Base-by-base conservation (phyloP, 2,329 filamentous ascomycete species). In the Scytalidium sp. region DNA sequence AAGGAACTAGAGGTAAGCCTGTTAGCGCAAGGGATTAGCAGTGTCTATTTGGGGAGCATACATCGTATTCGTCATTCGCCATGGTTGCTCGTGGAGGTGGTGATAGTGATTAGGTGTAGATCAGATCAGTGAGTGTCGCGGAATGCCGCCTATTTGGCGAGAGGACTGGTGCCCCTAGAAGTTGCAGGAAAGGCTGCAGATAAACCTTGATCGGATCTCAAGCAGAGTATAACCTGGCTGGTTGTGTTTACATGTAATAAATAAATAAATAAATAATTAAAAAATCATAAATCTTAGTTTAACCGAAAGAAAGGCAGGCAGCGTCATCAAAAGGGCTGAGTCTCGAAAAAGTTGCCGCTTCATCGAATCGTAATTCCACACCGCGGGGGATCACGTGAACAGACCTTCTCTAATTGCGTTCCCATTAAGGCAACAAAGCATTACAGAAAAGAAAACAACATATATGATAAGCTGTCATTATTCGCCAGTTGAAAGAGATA, bases 11-110 rank as follows among this genome's bases (percentile, higher is more conserved):
- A 52, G 56, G 60, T 71, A 58, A 72, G 66, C 63, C 65, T 46
- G 60, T 62, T 54, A 64, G 60, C 54, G 63, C 55, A 58, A 49
- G 57, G 56, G 56, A 53, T 51, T 48, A 50, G 52, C 50, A 46
- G 54, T 50, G 58, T 57, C 39, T 32, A 55, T 65, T 56, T 60
- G 23, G 44, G 42, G 50, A 45, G 75, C 91, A 81, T 79, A 97
- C 93, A 87, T 99, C 94, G 79, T 99, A 99, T 81, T 99, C 94
- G 83, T 99, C 94, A 86, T 97, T 99, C 69, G 93, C 94, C 94
- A 97, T 99, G 74, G 65, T 80, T 77, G 72, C 67, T 66, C 32
- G 32, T 36, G 6, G 32, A 36, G 32, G 32, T 36, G 32, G 32
- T 4, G 13, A 36, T 36, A 36, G 17, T 36, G 13, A 15, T 36